Conservation (phyloP, 176 grass and related monocot genomes). For the Hyparrhenia diplandra region DNA sequence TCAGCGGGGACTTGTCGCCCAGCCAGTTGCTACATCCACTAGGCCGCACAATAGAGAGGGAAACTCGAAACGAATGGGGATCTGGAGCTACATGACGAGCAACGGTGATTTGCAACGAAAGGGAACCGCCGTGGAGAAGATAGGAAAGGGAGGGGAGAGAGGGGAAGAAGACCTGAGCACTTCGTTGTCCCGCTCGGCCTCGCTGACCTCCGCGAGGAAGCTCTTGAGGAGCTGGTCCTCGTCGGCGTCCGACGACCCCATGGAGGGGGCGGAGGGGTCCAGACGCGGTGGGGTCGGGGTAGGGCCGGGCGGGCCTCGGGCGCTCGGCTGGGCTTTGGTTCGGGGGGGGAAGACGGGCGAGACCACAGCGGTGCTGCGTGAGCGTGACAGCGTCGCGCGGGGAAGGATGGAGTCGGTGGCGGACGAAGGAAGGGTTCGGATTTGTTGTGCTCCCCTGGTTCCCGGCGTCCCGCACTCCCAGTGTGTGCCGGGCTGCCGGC, state of each 20-base stretch:
- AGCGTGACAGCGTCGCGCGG: not conserved
- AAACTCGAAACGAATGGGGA: not conserved
- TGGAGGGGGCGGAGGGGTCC: not conserved
- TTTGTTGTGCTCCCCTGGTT: not conserved
- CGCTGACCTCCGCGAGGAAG: constrained; percentile 93
- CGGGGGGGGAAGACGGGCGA: not conserved
- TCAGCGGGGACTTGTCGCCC: not conserved
- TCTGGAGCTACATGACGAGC: constrained; percentile 16
- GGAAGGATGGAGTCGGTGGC: not conserved
- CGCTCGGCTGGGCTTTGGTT: constrained; percentile 8
- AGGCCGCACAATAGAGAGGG: not conserved
- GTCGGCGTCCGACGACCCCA: constrained; percentile 63
- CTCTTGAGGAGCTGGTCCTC: constrained; percentile 83
- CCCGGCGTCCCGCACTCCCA: too few relatives aligned
- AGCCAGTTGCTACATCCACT: not conserved
- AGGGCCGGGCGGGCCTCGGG: not conserved
- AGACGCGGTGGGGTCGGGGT: not conserved
- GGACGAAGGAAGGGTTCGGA: constrained; percentile 22
- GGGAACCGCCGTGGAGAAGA: not conserved
- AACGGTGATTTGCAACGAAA: not conserved
- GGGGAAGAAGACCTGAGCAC: constrained; percentile 47
- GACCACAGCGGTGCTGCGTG: not conserved
- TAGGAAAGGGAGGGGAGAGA: not conserved
- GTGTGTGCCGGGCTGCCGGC: not conserved
- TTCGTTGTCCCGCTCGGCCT: constrained; percentile 91